These are phyloP conservation scores for Quercus engelmannii DNA, from an alignment of 306 rosid genomes.

Conservation along the genomic window DNA sequence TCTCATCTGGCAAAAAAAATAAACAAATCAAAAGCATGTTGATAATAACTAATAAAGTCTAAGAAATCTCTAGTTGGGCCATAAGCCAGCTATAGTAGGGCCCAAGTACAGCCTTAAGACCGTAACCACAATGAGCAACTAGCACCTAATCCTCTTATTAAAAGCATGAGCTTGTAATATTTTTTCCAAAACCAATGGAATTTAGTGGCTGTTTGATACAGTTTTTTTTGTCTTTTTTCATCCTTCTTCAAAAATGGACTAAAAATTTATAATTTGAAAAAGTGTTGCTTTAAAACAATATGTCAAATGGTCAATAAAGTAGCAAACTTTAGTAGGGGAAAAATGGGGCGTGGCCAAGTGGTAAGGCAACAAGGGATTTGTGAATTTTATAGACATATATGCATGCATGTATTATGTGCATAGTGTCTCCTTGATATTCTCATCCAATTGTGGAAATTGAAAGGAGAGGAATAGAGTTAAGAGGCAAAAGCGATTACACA, in stretches of 20 bases:
- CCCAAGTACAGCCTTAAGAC: slow-evolving; percentile 19
- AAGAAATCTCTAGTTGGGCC: background rate
- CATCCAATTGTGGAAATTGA: background rate
- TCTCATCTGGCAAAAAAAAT: background rate
- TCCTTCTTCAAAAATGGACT: too few relatives aligned
- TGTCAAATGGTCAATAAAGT: too few relatives aligned
- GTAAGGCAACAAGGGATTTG: background rate
- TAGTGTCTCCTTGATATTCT: background rate
- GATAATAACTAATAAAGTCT: background rate
- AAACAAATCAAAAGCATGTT: background rate
- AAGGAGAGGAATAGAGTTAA: background rate
- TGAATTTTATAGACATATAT: background rate
- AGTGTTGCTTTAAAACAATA: too few relatives aligned
- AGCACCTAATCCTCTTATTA: background rate
- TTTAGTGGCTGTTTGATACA: too few relatives aligned
- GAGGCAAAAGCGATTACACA: slow-evolving; percentile 1
- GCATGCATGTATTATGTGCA: slow-evolving; percentile 10
- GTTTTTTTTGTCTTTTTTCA: too few relatives aligned
- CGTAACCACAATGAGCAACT: background rate
- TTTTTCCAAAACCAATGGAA: background rate
- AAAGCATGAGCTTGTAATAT: background rate
- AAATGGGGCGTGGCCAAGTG: background rate
- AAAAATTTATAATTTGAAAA: too few relatives aligned
- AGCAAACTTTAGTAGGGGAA: background rate
- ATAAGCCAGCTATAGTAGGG: slow-evolving; percentile 24